These are phyloP conservation scores for Leucosporidium scottii DNA, from an alignment of 768 basidiomycete genomes.

Conservation along the genomic window DNA sequence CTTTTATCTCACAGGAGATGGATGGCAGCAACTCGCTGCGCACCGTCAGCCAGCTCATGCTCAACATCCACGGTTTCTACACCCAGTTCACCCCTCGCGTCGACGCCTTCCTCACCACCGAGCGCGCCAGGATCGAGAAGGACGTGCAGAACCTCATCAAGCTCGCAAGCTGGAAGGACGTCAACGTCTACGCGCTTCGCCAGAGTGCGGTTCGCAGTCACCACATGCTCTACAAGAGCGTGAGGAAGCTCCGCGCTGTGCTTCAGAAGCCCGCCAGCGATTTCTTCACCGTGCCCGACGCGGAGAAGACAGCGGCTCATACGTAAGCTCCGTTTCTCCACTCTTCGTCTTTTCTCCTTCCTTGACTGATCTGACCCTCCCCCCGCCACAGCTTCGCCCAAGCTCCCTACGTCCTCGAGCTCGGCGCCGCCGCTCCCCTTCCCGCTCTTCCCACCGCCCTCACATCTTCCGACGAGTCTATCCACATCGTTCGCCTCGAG, in stretches of 20 bases:
- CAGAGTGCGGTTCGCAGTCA: conserved; percentile 86
- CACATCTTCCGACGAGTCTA: neutral
- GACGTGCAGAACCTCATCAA: conserved; percentile 80
- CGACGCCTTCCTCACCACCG: conserved; percentile 49
- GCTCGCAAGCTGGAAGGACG: conserved; percentile 95
- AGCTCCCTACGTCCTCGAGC: too few species aligned
- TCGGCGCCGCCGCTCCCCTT: neutral
- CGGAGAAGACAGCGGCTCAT: neutral
- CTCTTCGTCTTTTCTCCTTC: too few species aligned
- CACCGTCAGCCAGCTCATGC: conserved; percentile 56
- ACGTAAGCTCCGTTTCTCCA: too few species aligned
- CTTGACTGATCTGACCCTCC: neutral
- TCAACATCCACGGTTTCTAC: conserved; percentile 59
- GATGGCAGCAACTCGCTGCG: conserved; percentile 43
- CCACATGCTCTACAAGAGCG: conserved; percentile 77
- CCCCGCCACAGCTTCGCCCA: too few species aligned
- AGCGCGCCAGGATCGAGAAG: conserved; percentile 62
- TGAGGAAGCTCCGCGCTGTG: conserved; percentile 84
- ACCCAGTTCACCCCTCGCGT: conserved; percentile 54
- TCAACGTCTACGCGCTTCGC: conserved; percentile 87
- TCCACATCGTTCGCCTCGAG: conserved; percentile 15
- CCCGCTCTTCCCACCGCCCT: neutral
- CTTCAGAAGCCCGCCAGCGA: conserved; percentile 59
- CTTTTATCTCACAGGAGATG: conserved; percentile 11
- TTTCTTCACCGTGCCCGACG: conserved; percentile 12